Base-by-base conservation (phyloP, 805 yeast species). In the Candida nitratophila region DNA sequence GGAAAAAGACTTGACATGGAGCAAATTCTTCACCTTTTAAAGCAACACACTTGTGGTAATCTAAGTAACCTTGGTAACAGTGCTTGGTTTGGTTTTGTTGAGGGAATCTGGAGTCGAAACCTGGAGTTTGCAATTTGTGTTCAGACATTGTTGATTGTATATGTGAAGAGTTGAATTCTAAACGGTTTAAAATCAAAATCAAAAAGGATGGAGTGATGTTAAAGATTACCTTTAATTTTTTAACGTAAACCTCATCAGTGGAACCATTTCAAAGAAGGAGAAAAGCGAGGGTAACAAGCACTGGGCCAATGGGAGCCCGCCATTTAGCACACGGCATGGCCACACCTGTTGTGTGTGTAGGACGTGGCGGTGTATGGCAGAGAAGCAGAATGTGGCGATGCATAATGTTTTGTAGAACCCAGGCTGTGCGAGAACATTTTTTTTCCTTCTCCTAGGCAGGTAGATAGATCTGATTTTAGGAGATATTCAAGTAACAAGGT, bases 11-110 rank as follows among this genome's bases (percentile, higher is more conserved):
- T 71, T 89, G 78, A 72, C 99, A 93, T 63, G 98, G 98, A 60
- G 90, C 96, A 64, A 93, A 93, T 50, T 90, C 98, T 73, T 91
- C 97, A 64, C 99, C 99, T 74, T 91, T 91, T 55, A 90, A 88
- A 61, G 82, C 85, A 65, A 93, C 80, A 76, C 99, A 93, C 71
- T 89, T 90, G 83, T 86, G 93, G 81, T 91, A 93, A 71, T 93
- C 99, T 61, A 93, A 88, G 74, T 91, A 93, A 57, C 91, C 78
- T 75, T 91, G 97, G 82, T 91, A 95, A 77, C 98, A 93, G 77
- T 91, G 96, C 74, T 85, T 89, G 61, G 97, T 87, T 73, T 91
- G 99, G 81, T 91, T 91, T 70, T 82, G 90, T 76, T 88, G 81
- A 56, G 99, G 98, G 81, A 90, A 90, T 70, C 96, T 83, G 61